These are phyloP conservation scores for Neoboletus magnificus DNA, from an alignment of 768 basidiomycete species.

Conservation along the genomic window DNA sequence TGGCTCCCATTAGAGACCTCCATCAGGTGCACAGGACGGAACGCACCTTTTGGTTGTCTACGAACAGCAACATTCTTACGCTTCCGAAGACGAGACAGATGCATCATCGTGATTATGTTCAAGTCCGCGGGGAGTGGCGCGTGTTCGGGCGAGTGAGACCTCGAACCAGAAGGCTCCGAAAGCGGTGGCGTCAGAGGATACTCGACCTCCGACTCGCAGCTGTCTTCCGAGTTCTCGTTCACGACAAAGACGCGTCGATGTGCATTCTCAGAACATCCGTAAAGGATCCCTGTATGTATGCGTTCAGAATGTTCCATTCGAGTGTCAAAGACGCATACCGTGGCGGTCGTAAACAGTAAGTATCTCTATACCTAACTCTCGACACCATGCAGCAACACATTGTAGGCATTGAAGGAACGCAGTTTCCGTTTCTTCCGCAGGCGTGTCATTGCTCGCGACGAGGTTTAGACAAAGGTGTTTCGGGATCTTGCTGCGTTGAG, in stretches of 20 bases:
- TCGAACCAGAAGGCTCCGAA: slow-evolving; percentile 68
- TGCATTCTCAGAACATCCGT: slow-evolving; percentile 40
- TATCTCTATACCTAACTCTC: slow-evolving; percentile 52
- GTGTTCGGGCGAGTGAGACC: slow-evolving; percentile 54
- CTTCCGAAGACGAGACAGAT: slow-evolving; percentile 13
- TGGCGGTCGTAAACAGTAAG: slow-evolving; percentile 71
- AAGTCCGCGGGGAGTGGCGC: slow-evolving; percentile 8
- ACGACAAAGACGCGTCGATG: slow-evolving; percentile 35
- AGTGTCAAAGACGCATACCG: slow-evolving; percentile 45
- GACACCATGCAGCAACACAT: slow-evolving; percentile 59
- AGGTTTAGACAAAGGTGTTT: slow-evolving; percentile 66
- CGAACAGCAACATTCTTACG: slow-evolving; percentile 28
- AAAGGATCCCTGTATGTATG: slow-evolving; percentile 37
- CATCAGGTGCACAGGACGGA: not conserved
- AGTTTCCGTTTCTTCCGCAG: slow-evolving; percentile 36
- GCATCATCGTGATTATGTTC: slow-evolving; percentile 18
- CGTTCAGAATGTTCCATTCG: slow-evolving; percentile 2
- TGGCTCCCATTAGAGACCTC: slow-evolving; percentile 10
- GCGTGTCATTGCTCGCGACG: slow-evolving; percentile 40
- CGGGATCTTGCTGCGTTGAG: slow-evolving; percentile 57
- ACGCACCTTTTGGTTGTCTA: slow-evolving; percentile 23
- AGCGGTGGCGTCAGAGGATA: slow-evolving; percentile 78
- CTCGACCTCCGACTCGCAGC: slow-evolving; percentile 54
- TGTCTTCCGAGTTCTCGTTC: slow-evolving; percentile 28
- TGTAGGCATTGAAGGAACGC: slow-evolving; percentile 53